Evolutionary conservation across 2,329 filamentous ascomycete genomes (phyloP).

Genomic region (Coniosporium uncinatum): DNA sequence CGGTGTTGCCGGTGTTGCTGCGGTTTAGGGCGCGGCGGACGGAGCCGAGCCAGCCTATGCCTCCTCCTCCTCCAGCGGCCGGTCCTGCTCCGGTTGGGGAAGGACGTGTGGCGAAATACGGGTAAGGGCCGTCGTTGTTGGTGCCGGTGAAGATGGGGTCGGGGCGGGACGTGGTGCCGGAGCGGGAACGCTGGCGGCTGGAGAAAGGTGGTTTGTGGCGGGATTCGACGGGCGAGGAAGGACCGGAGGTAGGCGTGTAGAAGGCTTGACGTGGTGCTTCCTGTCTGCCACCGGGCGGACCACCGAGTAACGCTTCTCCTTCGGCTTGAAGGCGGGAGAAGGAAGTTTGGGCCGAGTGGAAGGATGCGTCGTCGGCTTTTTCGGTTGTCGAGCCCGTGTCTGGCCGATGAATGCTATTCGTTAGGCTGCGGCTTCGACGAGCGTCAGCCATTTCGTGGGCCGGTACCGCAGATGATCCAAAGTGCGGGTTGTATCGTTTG

Average conservation of each 20-base stretch:
- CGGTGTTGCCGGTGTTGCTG: constrained; percentile 8
- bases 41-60: constrained; percentile 16
- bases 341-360: constrained; percentile 42
- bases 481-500: too few relatives aligned
- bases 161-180: neutral
- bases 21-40: constrained; percentile 24
- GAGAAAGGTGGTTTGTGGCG: too few relatives aligned
- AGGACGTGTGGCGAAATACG: too few relatives aligned
- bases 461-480: neutral
- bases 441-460: too few relatives aligned
- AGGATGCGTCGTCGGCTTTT: constrained; percentile 26
- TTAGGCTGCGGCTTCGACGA: neutral
- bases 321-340: constrained; percentile 44
- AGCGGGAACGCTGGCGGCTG: neutral
- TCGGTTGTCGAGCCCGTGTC: neutral
- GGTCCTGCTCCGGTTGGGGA: neutral
- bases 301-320: constrained; percentile 44
- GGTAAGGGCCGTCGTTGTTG: too few relatives aligned
- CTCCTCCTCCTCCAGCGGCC: neutral
- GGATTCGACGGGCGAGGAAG: neutral
- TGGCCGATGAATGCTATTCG: neutral
- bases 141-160: neutral
- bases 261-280: neutral
- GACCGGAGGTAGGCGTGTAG: neutral
- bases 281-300: constrained; percentile 27